Conservation (phyloP, 2,329 filamentous ascomycete genomes). For the Colletotrichum sp. region DNA sequence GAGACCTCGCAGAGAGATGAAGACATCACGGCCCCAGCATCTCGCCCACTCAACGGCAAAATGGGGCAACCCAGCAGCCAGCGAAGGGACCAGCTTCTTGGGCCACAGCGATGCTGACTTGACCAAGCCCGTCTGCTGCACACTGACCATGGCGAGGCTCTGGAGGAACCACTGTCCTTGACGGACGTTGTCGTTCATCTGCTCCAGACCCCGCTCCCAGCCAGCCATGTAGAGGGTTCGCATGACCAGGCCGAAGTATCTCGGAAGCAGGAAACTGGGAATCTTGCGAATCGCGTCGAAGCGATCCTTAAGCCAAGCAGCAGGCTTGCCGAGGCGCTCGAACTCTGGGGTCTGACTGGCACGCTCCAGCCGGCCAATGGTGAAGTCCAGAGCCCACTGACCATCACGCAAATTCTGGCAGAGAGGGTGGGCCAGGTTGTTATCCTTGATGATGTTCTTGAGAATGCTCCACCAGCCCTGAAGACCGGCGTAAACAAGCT, state of each 20-base stretch:
- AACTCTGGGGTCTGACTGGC: conserved; percentile 70
- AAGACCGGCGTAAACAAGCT: conserved; percentile 92
- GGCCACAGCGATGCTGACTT: conserved; percentile 93
- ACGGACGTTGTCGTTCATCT: conserved; percentile 79
- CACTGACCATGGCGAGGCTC: conserved; percentile 86
- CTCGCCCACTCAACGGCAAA: conserved; percentile 94
- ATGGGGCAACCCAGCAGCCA: conserved; percentile 92
- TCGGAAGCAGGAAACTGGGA: conserved; percentile 87
- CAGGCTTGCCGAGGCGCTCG: conserved; percentile 66
- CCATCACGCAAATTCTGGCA: conserved; percentile 93
- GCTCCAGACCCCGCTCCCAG: conserved; percentile 75
- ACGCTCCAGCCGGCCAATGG: conserved; percentile 77
- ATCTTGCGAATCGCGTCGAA: conserved; percentile 86
- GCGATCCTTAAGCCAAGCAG: conserved; percentile 80
- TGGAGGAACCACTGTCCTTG: conserved; percentile 89
- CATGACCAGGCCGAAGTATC: conserved; percentile 91
- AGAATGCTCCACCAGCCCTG: conserved; percentile 98
- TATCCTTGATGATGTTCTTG: conserved; percentile 82
- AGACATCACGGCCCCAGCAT: conserved; percentile 97
- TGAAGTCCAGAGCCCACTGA: conserved; percentile 92
- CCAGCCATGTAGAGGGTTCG: conserved; percentile 88
- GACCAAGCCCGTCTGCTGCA: conserved; percentile 88
- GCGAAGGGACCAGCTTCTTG: conserved; percentile 79
- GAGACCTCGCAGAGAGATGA: conserved; percentile 93
- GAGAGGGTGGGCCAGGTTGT: conserved; percentile 90